Base-by-base conservation (phyloP, 106 monocot genomes). In the Narthecium ossifragum region DNA sequence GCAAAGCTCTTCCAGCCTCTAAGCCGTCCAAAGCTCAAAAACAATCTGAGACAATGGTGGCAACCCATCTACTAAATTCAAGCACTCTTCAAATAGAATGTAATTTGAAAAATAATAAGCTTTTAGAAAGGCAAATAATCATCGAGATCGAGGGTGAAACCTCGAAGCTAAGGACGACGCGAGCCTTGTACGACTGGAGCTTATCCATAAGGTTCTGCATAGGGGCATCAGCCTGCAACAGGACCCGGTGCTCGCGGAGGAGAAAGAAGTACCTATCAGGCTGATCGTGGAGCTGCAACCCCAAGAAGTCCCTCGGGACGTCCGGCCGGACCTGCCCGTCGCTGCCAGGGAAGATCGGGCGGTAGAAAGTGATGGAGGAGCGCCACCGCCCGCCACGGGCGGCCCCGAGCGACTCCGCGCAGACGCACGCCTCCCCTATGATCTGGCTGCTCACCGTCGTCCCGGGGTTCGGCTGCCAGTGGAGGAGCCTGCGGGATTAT, bases 381-480 rank as follows among this genome's bases (percentile, higher is more conserved):
- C 67, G 66, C 96, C 96, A 96, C 7, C 96, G 80, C 27, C 83
- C 86, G 21, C 73, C 96, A 5, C 57, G 21, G 59, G 75, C 79
- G 63, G 65, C 66, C 7, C 80, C 81, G 2, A 55, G 9, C 10
- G 55, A 55, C 60, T 96, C 94, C 26, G 71, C 86, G 80, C 85
- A 82, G 37, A 66, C 79, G 63, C 86, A 96, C 17, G 75, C 70
- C 68, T 96, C 96, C 53, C 70, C 27, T 12, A 96, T 72, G 40
- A 90, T 83, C 73, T 90, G 96, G 75, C 64, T 90, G 78, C 59
- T 96, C 28, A 90, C 70, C 5, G 83, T 73, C 50, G 90, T 46
- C 50, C 96, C 96, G 2, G 73, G 75, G 51, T 82, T 83, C n/a
- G 96, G 96, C 50, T 96, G 96, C 86, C 86, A 96, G 65, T 86